These are phyloP conservation scores for Russula foetens DNA, from an alignment of 768 basidiomycete genomes.

Conservation along the genomic window DNA sequence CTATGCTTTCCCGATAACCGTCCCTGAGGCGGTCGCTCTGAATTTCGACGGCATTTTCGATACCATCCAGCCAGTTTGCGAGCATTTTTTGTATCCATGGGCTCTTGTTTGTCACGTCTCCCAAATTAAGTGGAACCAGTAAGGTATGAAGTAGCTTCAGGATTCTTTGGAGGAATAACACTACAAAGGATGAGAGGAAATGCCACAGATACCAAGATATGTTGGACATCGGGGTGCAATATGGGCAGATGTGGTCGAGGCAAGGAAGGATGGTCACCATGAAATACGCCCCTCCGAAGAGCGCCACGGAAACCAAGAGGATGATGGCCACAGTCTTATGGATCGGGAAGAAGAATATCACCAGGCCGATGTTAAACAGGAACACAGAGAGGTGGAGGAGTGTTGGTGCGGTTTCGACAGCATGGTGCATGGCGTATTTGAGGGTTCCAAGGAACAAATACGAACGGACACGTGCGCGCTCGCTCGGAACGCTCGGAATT, in stretches of 20 bases:
- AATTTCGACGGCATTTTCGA: neutral
- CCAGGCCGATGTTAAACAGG: too few species aligned
- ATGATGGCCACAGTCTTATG: neutral
- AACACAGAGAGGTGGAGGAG: constrained; percentile 23
- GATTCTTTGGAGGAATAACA: neutral
- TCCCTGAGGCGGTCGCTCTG: neutral
- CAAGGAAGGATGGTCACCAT: constrained; percentile 8
- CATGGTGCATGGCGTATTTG: neutral
- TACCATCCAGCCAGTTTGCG: neutral
- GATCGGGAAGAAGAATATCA: too few species aligned
- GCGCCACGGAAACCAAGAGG: neutral
- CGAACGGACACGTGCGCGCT: constrained; percentile 12
- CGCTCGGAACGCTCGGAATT: neutral
- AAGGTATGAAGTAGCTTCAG: neutral
- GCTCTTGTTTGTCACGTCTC: neutral
- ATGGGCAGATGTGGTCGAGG: constrained; percentile 8
- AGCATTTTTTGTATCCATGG: neutral
- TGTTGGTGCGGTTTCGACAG: constrained; percentile 13
- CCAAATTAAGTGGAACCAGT: neutral
- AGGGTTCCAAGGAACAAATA: constrained; percentile 2
- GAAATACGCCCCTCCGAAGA: constrained; percentile 7
- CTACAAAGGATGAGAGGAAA: neutral
- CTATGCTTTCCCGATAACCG: neutral
- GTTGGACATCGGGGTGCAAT: constrained; percentile 14
- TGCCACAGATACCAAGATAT: constrained; percentile 3